These are phyloP conservation scores for Suhomyces coccinellae DNA, from an alignment of 1,139 yeast genomes.

Conservation along the genomic window DNA sequence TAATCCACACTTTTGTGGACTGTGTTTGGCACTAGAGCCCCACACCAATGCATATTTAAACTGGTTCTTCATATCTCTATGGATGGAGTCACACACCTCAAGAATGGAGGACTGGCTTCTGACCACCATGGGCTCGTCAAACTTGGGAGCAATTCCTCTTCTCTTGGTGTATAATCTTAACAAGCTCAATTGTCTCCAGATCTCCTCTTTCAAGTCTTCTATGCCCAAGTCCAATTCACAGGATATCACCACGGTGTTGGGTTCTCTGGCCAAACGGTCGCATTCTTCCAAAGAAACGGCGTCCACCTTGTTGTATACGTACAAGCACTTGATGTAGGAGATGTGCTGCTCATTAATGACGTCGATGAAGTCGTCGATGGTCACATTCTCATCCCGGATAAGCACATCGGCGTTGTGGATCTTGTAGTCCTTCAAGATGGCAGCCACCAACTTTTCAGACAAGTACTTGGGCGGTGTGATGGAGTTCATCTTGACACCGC, in stretches of 20 bases:
- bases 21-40: conserved; percentile 95
- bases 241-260: conserved; percentile 90
- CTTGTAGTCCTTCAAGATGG: conserved; percentile 80
- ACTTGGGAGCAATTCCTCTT: conserved; percentile 78
- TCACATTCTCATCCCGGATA: conserved; percentile 82
- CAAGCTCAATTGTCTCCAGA: conserved; percentile 85
- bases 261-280: conserved; percentile 86
- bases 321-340: conserved; percentile 85
- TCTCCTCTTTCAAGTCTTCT: conserved; percentile 84
- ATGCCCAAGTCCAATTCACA: conserved; percentile 86
- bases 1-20: conserved; percentile 95
- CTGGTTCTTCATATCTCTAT: conserved; percentile 86
- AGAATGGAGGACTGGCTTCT: conserved; percentile 75
- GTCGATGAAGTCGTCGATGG: conserved; percentile 93
- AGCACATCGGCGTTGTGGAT: conserved; percentile 93
- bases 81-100: conserved; percentile 89
- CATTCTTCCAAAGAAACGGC: conserved; percentile 94
- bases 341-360: conserved; percentile 84
- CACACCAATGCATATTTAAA: conserved; percentile 94
- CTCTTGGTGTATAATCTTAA: conserved; percentile 81
- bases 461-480: conserved; percentile 80
- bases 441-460: conserved; percentile 76
- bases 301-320: conserved; percentile 92
- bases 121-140: conserved; percentile 89
- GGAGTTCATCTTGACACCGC: conserved; percentile 84